phyloP scores from a whole-genome alignment of 2,329 filamentous ascomycete species.

The Raffaelea arxii region DNA sequence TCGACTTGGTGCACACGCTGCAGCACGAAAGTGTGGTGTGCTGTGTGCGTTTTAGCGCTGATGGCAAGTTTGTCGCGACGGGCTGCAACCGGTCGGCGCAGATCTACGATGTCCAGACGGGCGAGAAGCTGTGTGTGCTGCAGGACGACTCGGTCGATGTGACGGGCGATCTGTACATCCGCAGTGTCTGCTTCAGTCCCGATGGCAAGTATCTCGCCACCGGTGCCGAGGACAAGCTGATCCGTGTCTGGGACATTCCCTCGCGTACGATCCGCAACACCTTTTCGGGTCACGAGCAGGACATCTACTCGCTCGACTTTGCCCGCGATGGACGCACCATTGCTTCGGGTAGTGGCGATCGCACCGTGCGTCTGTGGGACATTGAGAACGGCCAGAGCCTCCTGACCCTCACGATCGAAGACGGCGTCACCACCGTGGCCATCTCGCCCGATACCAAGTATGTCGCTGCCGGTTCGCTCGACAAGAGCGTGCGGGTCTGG shows the following conservation, averaged over 20 bases:
- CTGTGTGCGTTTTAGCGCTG: slow-evolving; percentile 92
- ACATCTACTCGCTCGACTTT: slow-evolving; percentile 96
- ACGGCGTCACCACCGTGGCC: slow-evolving; percentile 93
- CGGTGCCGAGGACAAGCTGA: slow-evolving; percentile 94
- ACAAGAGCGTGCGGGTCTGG: slow-evolving; percentile 98
- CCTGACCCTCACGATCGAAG: slow-evolving; percentile 82
- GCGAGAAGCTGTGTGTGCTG: slow-evolving; percentile 78
- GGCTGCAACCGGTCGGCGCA: slow-evolving; percentile 99
- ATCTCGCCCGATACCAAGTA: slow-evolving; percentile 93
- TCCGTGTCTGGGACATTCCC: slow-evolving; percentile 92
- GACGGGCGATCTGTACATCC: slow-evolving; percentile 88
- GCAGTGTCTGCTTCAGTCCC: slow-evolving; percentile 97
- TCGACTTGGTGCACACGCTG: slow-evolving; percentile 88
- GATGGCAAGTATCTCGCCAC: slow-evolving; percentile 91
- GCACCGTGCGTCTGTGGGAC: slow-evolving; percentile 94
- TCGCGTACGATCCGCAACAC: slow-evolving; percentile 77
- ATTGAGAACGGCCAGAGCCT: slow-evolving; percentile 76
- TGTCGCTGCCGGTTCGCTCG: slow-evolving; percentile 87
- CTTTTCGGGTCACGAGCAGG: slow-evolving; percentile 95
- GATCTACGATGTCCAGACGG: slow-evolving; percentile 87
- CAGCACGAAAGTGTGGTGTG: slow-evolving; percentile 94
- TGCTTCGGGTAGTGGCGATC: slow-evolving; percentile 87
- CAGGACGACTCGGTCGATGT: slow-evolving; percentile 84
- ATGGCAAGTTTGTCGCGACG: slow-evolving; percentile 92
- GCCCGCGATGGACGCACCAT: slow-evolving; percentile 88